phyloP scores from a whole-genome alignment of 2,329 filamentous ascomycete genomes.

The Penicillium sp. region DNA sequence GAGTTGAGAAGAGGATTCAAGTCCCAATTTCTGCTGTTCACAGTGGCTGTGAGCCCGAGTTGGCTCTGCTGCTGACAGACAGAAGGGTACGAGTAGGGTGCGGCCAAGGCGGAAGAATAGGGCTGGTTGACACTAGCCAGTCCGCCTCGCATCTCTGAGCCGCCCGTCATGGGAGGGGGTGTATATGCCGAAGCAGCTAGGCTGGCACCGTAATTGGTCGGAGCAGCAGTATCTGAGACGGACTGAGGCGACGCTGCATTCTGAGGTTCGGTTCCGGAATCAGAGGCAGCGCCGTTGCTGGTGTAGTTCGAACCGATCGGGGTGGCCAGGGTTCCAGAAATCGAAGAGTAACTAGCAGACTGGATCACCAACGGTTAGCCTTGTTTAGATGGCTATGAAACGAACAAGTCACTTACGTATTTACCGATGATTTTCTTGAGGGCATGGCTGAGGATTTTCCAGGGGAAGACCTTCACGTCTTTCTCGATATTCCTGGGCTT shows the following conservation, averaged over 20 bases:
- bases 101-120: conserved; percentile 27
- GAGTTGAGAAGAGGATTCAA: conserved; percentile 26
- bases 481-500: conserved; percentile 98
- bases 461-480: conserved; percentile 96
- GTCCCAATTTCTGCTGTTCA: conserved; percentile 36
- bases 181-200: too few relatives aligned
- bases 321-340: conserved; percentile 42
- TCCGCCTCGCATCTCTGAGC: too few relatives aligned
- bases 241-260: conserved; percentile 44
- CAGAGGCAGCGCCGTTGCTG: conserved; percentile 37
- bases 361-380: conserved; percentile 27
- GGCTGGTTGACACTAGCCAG: conserved; percentile 26
- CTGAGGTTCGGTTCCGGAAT: conserved; percentile 42
- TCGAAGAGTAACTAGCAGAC: conserved; percentile 63
- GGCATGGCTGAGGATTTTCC: conserved; percentile 77
- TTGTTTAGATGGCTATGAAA: conserved; percentile 1
- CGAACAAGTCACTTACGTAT: conserved; percentile 65
- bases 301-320: conserved; percentile 31
- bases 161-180: too few relatives aligned
- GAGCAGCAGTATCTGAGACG: conserved; percentile 38
- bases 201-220: too few relatives aligned
- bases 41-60: conserved; percentile 26
- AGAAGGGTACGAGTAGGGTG: conserved; percentile 27
- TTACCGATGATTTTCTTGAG: conserved; percentile 98
- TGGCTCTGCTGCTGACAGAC: conserved; percentile 25